Base-by-base conservation (phyloP, 2,329 filamentous ascomycete species). In the Thielaviopsis euricoi region DNA sequence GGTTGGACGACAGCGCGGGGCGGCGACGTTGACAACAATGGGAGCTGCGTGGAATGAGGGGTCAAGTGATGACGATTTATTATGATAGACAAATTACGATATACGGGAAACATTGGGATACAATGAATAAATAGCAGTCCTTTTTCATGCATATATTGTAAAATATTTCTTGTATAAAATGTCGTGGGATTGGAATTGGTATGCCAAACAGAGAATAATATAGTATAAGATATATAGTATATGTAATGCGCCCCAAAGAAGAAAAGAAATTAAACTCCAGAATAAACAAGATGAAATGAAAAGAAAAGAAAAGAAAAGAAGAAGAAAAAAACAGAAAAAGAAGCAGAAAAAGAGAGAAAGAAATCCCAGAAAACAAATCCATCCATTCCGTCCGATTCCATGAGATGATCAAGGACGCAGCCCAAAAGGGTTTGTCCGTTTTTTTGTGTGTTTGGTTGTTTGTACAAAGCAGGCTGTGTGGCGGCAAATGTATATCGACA, bases 61-160 rank as follows among this genome's bases (percentile, higher is more conserved):
- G 26, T 54, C 50, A 12, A 60, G 58, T 23, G 58, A 60, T 29
- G 58, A 60, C 10, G 58, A 60, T 49, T 33, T 60, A 15, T 33
- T 33, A 33, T n/a, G n/a, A n/a, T 33, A 33, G 29, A 33, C 29
- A 57, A n/a, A n/a, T n/a, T 60, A 22, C 52, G 52, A 33, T 25
- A 25, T 7, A 25, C 15, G 15, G 17, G 22, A 49, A 17, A 26
- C n/a, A n/a, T n/a, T n/a, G n/a, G n/a, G n/a, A n/a, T n/a, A n/a
- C n/a, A n/a, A n/a, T n/a, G n/a, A n/a, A n/a, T n/a, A n/a, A n/a
- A n/a, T n/a, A n/a, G n/a, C n/a, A n/a, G n/a, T n/a, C n/a, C n/a
- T n/a, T n/a, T n/a, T n/a, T n/a, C n/a, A n/a, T n/a, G n/a, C n/a
- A n/a, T n/a, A n/a, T n/a, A n/a, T n/a, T n/a, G n/a, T 26, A 53